phyloP scores from a whole-genome alignment of 225 moss, liverwort and hornwort genomes.

The Anthoceros angustus region DNA sequence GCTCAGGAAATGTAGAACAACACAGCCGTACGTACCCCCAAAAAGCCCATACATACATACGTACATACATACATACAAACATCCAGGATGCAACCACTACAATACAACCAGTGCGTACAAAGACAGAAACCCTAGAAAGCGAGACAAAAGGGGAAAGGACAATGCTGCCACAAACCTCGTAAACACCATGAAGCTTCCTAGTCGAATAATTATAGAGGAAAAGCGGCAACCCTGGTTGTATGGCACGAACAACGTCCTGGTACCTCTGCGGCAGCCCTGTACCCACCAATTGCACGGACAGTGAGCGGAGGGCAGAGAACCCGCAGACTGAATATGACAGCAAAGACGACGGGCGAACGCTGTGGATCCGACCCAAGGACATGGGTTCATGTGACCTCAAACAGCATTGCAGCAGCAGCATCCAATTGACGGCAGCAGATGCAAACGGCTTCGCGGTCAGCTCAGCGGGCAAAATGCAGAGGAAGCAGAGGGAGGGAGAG shows the following conservation, averaged over 20 bases:
- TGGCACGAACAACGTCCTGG: conserved; percentile 85
- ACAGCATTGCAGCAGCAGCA: no score
- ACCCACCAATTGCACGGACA: conserved; percentile 2
- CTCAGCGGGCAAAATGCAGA: neutral
- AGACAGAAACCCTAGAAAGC: neutral
- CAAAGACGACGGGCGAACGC: no score
- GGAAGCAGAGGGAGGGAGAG: neutral
- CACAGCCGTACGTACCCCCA: no score
- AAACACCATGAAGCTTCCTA: conserved; percentile 81
- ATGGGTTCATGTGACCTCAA: no score
- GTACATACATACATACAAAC: neutral
- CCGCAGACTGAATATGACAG: no score
- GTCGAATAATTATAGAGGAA: conserved; percentile 97
- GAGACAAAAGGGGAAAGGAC: neutral
- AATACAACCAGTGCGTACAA: neutral
- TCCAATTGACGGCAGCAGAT: no score
- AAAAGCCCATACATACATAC: no score
- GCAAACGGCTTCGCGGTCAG: no score
- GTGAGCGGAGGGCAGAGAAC: no score
- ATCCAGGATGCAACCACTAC: neutral
- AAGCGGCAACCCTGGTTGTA: conserved; percentile 75
- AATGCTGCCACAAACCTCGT: conserved; percentile 32
- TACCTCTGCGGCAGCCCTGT: conserved; percentile 90
- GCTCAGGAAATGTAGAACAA: no score
- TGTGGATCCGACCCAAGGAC: no score